Base-by-base conservation (phyloP, 2,329 filamentous ascomycete species). In the Claviceps spartinae region DNA sequence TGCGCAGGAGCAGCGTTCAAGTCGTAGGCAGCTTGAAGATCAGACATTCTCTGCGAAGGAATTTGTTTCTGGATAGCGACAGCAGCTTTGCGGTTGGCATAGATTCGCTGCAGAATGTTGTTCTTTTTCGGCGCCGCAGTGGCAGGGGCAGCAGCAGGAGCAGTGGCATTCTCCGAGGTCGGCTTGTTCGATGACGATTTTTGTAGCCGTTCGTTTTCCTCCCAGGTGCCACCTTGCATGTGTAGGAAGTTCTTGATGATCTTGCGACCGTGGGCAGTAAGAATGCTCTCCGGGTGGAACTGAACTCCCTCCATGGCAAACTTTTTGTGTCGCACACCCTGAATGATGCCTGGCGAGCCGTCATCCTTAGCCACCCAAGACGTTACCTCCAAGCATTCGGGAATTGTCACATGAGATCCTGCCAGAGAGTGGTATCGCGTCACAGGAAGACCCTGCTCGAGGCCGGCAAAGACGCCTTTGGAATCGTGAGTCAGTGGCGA, bases 361-460 rank as follows among this genome's bases (percentile, higher is more conserved):
- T 90, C 86, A 16, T 83, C 81, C 57, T 81, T 81, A 36, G 82
- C 78, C 51, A 93, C 88, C 84, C 88, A 95, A 45, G 93, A 95
- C 1, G 88, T 88, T 7, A 97, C 81, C 66, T 98, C 88, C 43
- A 98, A 77, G 56, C 82, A 88, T 30, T 86, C 77, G 2, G 93
- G 93, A 34, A 98, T 73, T 4, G 89, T 95, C 40, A 86, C 78
- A 59, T 93, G 85, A 1, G 89, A 95, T 43, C 93, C 93, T 11
- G 93, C 93, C 42, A 98, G 80, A 3, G 94, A 98, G 69, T 98
- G 93, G 64, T 98, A 98, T 57, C 93, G 78, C 16, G 93, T 98
- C 20, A 98, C 90, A 0, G 87, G 86, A 20, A 98, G 76, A 37
- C 82, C 80, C 63, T 94, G 85, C 3, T 83, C 72, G 52, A 98